Evolutionary conservation across 495 filamentous ascomycete species (phyloP), one percentile per base, ranked within the genome.

Genomic region (Thozetella sp.): DNA sequence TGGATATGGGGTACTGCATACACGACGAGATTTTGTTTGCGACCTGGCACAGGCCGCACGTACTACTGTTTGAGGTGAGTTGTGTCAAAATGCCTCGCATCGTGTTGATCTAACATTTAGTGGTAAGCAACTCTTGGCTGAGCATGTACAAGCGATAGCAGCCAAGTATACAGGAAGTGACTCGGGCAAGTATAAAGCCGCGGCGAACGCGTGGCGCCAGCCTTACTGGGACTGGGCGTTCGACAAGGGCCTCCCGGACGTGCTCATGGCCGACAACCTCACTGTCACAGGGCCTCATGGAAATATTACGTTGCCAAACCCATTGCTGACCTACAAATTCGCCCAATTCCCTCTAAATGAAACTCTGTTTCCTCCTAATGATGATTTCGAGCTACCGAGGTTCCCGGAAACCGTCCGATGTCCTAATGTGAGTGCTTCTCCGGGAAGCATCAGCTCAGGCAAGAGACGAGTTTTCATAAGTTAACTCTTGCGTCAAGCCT

Each of bases 181-280:
- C 2, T 4, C 3, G 6, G 30, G 13, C 2, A 15, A 25, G 15
- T 56, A 56, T 17, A 30, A 19, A 3, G 15, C 22, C 2, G 54
- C 54, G 23, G 54, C 54, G 3, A 40, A 56, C 37, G 4, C 22
- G 19, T 56, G 54, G 54, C 22, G 54, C 24, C 26, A 43, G 50
- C 70, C 70, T 9, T 68, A 68, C 54, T 72, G 70, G 69, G 69
- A 70, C 56, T 70, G 69, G 67, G 65, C 61, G 6, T 25, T 30
- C 20, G 56, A 67, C 15, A 22, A 59, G 3, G 43, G 22, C 19
- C 58, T 72, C 11, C 67, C 67, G 22, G 48, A 56, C 12, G 59
- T 61, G 11, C 63, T 55, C 22, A 59, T 52, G 27, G 27, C 22
- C 22, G 50, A 59, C 25, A 67, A 57, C 22, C 54, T 70, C 50